Percentiles rank a stretch among this genome's conserved stretches.
Evolutionary conservation across 1,139 yeast species (phyloP).

Genomic region (Kodamaea suecica): DNA sequence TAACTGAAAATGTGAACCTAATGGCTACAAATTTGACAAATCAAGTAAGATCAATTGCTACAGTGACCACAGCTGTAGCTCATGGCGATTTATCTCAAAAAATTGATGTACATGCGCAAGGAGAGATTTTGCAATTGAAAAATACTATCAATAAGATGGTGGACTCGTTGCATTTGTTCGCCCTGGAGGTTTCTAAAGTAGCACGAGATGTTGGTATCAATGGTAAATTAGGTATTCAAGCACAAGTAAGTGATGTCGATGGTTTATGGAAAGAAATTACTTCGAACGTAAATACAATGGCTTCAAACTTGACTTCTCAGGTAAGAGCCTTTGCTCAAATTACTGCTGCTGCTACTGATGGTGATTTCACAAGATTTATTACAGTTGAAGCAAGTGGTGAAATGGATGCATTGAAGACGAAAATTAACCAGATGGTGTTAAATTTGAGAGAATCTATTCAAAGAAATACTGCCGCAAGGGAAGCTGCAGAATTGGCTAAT

Average conservation of each 20-base stretch:
- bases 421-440: conserved; percentile 88
- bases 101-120: conserved; percentile 87
- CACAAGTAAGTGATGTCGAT: conserved; percentile 86
- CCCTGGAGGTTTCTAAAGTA: conserved; percentile 83
- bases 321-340: conserved; percentile 92
- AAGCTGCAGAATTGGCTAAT: conserved; percentile 88
- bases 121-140: conserved; percentile 74
- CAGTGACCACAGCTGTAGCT: conserved; percentile 90
- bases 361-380: conserved; percentile 84
- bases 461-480: conserved; percentile 89
- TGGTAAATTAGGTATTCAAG: conserved; percentile 89
- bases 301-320: conserved; percentile 84
- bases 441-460: conserved; percentile 85
- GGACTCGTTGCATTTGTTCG: conserved; percentile 83
- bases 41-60: conserved; percentile 86
- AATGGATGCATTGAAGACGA: conserved; percentile 89
- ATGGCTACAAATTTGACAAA: conserved; percentile 89
- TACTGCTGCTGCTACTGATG: conserved; percentile 92
- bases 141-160: conserved; percentile 88
- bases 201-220: conserved; percentile 93
- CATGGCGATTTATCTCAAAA: conserved; percentile 87
- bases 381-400: conserved; percentile 92
- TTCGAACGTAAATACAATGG: conserved; percentile 92
- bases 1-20: conserved; percentile 82
- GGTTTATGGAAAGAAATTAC: conserved; percentile 92